Base-by-base conservation (phyloP, 2,329 filamentous ascomycete species). In the Sarocladiaceae sp. region DNA sequence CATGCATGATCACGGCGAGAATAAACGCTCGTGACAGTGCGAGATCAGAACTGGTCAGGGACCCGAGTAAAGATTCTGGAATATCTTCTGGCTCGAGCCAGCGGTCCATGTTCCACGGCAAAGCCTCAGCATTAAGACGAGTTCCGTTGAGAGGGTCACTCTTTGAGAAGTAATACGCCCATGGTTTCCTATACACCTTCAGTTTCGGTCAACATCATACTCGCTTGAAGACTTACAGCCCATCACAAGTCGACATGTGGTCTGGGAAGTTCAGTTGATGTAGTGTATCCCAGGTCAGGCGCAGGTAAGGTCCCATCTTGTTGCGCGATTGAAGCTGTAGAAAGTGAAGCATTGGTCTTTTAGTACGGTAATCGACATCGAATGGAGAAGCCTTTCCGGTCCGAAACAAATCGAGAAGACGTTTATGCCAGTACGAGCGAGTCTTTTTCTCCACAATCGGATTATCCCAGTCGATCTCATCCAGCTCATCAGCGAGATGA, bases 401-500 rank as follows among this genome's bases (percentile, higher is more conserved):
- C 15, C 22, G 25, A n/a, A 48, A 48, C 3, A 48, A n/a, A 10
- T 48, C n/a, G 26, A 48, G 31, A 17, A 48, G 6, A 3, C 10
- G 28, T 8, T 20, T 4, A 26, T 48, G 44, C 44, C 44, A 48
- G 17, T 48, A 48, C 17, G 26, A 3, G n/a, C 44, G 44, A 20
- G 44, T 28, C 17, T 33, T 20, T 20, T 48, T 33, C 28, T 48
- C 44, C 25, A 33, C 23, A 3, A 17, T 7, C 4, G 44, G 26
- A 48, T 48, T 28, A 33, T 48, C 44, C 44, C 44, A 48, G 4
- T 31, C 44, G 3, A 48, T 3, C n/a, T 48, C 44, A 3, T 22
- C 26, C 13, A 48, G 44, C n/a, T 48, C 44, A 22, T 48, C 44
- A 48, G 44, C 44, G 17, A 48, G 23, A 17, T 48, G 26, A 22